Conservation (phyloP, 2,329 filamentous ascomycete species). For the Aspergillus terreus region DNA sequence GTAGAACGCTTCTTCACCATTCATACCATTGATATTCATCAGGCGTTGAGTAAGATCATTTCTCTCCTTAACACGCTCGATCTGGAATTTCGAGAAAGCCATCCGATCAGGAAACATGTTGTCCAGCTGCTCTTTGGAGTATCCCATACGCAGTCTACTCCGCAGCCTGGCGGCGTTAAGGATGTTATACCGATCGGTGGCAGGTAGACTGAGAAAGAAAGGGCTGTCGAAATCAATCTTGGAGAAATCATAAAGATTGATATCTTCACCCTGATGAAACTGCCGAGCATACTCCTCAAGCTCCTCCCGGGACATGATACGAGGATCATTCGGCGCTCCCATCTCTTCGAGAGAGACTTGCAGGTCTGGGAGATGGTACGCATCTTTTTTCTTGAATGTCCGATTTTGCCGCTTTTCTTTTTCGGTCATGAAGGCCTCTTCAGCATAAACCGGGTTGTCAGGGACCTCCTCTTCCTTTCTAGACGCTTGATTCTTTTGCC, state of each 20-base stretch:
- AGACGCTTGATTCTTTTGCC: slow-evolving; percentile 49
- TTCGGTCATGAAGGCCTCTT: slow-evolving; percentile 78
- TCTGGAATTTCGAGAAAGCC: slow-evolving; percentile 95
- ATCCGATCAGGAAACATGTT: slow-evolving; percentile 96
- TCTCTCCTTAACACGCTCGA: slow-evolving; percentile 85
- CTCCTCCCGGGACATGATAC: slow-evolving; percentile 95
- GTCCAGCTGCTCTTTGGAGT: slow-evolving; percentile 93
- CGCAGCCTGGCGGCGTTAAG: slow-evolving; percentile 87
- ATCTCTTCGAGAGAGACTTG: slow-evolving; percentile 74
- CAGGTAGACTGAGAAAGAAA: slow-evolving; percentile 88
- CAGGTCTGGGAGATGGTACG: slow-evolving; percentile 89
- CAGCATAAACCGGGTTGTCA: slow-evolving; percentile 77
- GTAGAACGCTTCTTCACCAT: slow-evolving; percentile 67
- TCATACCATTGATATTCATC: slow-evolving; percentile 93
- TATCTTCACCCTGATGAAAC: slow-evolving; percentile 87
- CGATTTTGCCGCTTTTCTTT: slow-evolving; percentile 70
- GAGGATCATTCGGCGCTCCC: slow-evolving; percentile 85
- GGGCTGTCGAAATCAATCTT: slow-evolving; percentile 97
- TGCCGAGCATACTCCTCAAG: slow-evolving; percentile 90
- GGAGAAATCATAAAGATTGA: slow-evolving; percentile 87
- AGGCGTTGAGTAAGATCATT: slow-evolving; percentile 92
- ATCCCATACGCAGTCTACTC: slow-evolving; percentile 87
- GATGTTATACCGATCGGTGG: slow-evolving; percentile 93
- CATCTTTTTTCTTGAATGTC: slow-evolving; percentile 85
- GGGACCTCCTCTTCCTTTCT: slow-evolving; percentile 63